Conservation (phyloP, 2,329 filamentous ascomycete genomes). For the Dryadomyces sulphureus region DNA sequence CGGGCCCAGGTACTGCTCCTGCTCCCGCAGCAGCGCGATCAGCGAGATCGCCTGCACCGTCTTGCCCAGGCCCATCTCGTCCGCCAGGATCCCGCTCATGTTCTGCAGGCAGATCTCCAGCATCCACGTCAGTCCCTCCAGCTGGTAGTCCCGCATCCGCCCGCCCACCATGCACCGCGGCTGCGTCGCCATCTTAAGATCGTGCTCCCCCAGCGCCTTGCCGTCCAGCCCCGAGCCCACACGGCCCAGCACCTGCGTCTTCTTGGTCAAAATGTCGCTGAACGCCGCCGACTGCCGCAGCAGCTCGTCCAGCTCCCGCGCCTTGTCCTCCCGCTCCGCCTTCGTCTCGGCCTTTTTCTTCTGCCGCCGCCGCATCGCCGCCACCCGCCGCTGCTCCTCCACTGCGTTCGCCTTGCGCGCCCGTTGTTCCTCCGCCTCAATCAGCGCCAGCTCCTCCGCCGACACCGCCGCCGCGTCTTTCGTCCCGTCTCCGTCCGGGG, state of each 20-base stretch:
- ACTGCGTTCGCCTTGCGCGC: slow-evolving; percentile 29
- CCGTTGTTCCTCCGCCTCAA: slow-evolving; percentile 28
- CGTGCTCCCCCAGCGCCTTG: slow-evolving; percentile 44
- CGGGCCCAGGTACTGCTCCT: slow-evolving; percentile 68
- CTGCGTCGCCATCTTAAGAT: slow-evolving; percentile 70
- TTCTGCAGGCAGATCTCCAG: slow-evolving; percentile 69
- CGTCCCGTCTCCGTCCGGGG: not conserved
- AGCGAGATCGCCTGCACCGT: slow-evolving; percentile 84
- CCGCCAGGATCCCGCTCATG: slow-evolving; percentile 78
- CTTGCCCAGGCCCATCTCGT: slow-evolving; percentile 87
- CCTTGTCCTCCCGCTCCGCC: slow-evolving; percentile 41
- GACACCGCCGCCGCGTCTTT: not conserved
- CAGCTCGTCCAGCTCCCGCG: slow-evolving; percentile 42
- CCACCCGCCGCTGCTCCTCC: slow-evolving; percentile 27
- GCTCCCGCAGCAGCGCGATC: slow-evolving; percentile 74
- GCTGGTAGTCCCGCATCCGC: slow-evolving; percentile 84
- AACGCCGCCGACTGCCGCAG: slow-evolving; percentile 45
- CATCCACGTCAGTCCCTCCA: slow-evolving; percentile 93
- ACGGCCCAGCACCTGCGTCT: slow-evolving; percentile 46
- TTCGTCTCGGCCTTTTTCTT: slow-evolving; percentile 34
- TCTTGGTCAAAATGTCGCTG: slow-evolving; percentile 46
- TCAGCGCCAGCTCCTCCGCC: slow-evolving; percentile 3
- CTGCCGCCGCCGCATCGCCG: slow-evolving; percentile 24
- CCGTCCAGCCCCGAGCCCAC: slow-evolving; percentile 47
- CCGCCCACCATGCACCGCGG: slow-evolving; percentile 75